Base-by-base conservation (phyloP, 176 grass and related monocot species). In the Oryza australiensis region DNA sequence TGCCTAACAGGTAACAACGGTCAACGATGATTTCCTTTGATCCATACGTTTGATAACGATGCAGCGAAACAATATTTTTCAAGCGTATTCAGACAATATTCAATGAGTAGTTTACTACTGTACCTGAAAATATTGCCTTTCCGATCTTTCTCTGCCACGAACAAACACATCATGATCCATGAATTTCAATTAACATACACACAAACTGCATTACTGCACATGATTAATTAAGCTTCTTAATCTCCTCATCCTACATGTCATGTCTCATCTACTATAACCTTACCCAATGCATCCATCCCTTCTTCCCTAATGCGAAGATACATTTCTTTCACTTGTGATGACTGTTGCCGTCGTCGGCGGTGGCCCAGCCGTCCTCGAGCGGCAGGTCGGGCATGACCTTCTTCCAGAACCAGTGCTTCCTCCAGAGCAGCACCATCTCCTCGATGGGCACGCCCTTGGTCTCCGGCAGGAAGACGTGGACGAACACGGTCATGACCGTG, bases 381-480 rank as follows among this genome's bases (percentile, higher is more conserved):
- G 73, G 71, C 38, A 76, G 13, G 8, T 81, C 83, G 4, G 95
- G 95, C 82, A 98, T 81, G 22, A 94, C 62, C 62, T 98, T 88
- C 27, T 89, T 90, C 49, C 95, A 98, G 84, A 94, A 91, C 90
- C 95, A 94, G 72, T 98, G 92, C 90, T 93, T 89, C 81, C 88
- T 83, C 95, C 95, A 94, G 1, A 98, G 86, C 28, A 94, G 83
- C 34, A 80, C 86, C 89, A 97, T 94, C 87, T 97, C 89, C 87
- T 97, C 94, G 65, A 94, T 94, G 26, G 94, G 91, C 78, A 97
- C 87, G 34, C 94, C 94, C 67, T 92, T 97, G 37, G 94, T 97
- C 89, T 97, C 94, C 2, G 91, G 94, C 14, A 97, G 72, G 62
- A 97, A 85, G 46, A 94, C 79, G 53, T 60, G 64, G 67, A 98